Evolutionary conservation across 805 yeast genomes (phyloP).

Genomic region (Candida argentea): DNA sequence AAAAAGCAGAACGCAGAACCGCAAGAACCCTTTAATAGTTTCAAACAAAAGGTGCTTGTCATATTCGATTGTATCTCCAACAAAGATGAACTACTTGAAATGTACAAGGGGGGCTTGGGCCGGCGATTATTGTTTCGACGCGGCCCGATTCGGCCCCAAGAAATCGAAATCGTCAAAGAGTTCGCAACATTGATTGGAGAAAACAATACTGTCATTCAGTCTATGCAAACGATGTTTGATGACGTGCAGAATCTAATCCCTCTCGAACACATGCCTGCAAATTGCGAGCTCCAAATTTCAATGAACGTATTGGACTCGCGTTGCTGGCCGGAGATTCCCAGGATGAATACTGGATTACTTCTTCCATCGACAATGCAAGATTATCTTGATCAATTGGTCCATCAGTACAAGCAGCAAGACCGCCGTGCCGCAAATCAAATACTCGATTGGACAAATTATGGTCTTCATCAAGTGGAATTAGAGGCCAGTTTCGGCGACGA

Average conservation of each 20-base stretch:
- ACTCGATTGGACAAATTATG: constrained; percentile 32
- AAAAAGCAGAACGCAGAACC: constrained; percentile 4
- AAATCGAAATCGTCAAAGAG: constrained; percentile 13
- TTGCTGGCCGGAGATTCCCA: constrained; percentile 33
- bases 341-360: constrained; percentile 8
- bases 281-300: constrained; percentile 13
- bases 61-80: constrained; percentile 24
- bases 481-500: constrained; percentile 20
- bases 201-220: constrained; percentile 18
- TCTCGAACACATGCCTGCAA: constrained; percentile 5
- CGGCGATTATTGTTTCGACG: constrained; percentile 22
- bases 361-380: constrained; percentile 15
- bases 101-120: constrained; percentile 27
- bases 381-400: constrained; percentile 13
- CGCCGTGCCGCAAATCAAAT: constrained; percentile 15
- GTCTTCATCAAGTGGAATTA: constrained; percentile 31
- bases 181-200: constrained; percentile 19
- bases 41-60: constrained; percentile 10
- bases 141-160: constrained; percentile 10
- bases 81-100: constrained; percentile 21
- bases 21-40: constrained; percentile 8
- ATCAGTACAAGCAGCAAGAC: constrained; percentile 10
- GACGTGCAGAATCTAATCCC: constrained; percentile 17
- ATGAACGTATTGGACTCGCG: constrained; percentile 24
- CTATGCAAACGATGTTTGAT: constrained; percentile 22